These are phyloP conservation scores for Mortierella polycephala DNA, from an alignment of 371 early-diverging fungal species.

Conservation along the genomic window DNA sequence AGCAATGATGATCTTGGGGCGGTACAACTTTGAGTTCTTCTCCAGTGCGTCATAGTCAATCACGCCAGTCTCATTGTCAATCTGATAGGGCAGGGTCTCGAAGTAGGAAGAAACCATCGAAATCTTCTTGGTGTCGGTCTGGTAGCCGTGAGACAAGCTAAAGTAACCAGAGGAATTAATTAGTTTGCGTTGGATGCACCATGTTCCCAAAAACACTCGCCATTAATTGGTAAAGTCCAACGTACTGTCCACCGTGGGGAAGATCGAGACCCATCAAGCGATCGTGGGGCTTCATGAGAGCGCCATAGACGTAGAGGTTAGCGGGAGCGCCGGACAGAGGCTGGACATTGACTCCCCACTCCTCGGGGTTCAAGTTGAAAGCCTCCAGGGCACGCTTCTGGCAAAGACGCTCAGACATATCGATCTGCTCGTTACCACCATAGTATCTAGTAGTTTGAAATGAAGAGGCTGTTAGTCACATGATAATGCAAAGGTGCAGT, in stretches of 20 bases:
- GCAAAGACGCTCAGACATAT: constrained; percentile 95
- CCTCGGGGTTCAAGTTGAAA: constrained; percentile 85
- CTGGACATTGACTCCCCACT: constrained; percentile 99
- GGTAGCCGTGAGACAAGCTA: constrained; percentile 98
- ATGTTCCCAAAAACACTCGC: no score
- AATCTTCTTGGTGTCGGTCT: constrained; percentile 97
- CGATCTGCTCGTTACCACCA: constrained; percentile 99
- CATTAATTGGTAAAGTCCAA: constrained; percentile 8
- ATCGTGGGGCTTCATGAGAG: constrained; percentile 97
- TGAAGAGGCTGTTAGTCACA: not conserved
- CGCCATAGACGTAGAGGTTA: constrained; percentile 97
- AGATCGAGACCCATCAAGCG: constrained; percentile 99
- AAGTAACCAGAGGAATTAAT: not conserved
- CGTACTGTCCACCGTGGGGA: constrained; percentile 99
- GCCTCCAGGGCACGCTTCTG: constrained; percentile 96
- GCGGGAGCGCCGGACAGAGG: constrained; percentile 97
- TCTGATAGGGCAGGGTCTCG: constrained; percentile 97
- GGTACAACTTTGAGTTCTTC: constrained; percentile 85
- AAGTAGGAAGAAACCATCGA: constrained; percentile 97
- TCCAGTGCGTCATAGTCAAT: constrained; percentile 97
- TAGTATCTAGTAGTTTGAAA: constrained; percentile 80
- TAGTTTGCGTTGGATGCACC: no score
- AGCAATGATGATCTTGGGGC: constrained; percentile 98
- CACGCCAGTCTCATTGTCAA: constrained; percentile 89
- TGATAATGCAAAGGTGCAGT: no score